Base-by-base conservation (phyloP, 2,329 filamentous ascomycete genomes). In the Stachybotrys echinatus region DNA sequence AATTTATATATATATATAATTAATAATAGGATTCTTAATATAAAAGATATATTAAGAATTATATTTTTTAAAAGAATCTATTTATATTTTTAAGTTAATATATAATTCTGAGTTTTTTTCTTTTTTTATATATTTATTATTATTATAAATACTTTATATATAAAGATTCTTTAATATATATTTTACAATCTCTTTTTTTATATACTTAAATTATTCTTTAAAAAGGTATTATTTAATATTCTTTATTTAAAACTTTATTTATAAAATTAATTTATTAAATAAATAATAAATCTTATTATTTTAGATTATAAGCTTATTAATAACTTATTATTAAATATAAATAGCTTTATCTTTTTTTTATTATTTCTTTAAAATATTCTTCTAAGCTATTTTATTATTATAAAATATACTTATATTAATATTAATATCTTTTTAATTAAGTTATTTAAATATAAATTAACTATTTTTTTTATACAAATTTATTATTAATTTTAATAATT, bases 151-250 rank as follows among this genome's bases (percentile, higher is more conserved):
- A 37, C 20, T n/a, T 47, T 12, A 12, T 18, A 23, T 50, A 45
- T 48, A 37, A 42, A 45, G 12, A 42, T 43, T 21, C 19, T 37
- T n/a, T n/a, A 47, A 47, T 19, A 20, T 47, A 47, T 31, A 19
- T 47, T 21, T 12, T 27, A 10, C 18, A 37, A 20, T 4, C 12
- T 47, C 23, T 47, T 17, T 37, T 37, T 47, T 19, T 34, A 34
- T 42, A 48, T 42, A 43, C 19, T 23, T 19, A 43, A 42, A n/a
- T 48, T 40, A 34, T 47, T 42, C 19, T 42, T 42, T 48, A 44
- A 51, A 18, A 40, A 44, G 22, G 23, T 21, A n/a, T n/a, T n/a
- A n/a, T n/a, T n/a, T n/a, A n/a, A n/a, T n/a, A n/a, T n/a, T n/a
- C n/a, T n/a, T n/a, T n/a, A n/a, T n/a, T n/a, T n/a, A n/a, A n/a